phyloP scores from a whole-genome alignment of 1,284 basidiomycete genomes.

The Crucibulum cyathiforme region DNA sequence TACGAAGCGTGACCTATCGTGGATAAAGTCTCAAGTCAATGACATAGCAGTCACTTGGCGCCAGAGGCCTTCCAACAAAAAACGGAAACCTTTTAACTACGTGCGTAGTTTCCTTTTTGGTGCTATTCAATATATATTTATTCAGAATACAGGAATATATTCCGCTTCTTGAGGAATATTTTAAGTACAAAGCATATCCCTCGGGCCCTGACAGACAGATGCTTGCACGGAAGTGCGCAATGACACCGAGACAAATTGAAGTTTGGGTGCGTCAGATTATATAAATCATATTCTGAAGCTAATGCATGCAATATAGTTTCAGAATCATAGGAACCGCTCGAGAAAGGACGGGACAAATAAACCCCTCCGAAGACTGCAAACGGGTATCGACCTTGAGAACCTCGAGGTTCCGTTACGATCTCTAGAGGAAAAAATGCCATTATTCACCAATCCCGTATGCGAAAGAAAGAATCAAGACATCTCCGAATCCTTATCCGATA shows the following conservation, averaged over 20 bases:
- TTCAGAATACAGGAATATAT: slow-evolving; percentile 45
- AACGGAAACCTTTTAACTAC: background rate
- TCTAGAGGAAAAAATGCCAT: slow-evolving; percentile 25
- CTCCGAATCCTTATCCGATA: background rate
- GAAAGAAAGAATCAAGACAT: slow-evolving; percentile 4
- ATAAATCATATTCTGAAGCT: background rate
- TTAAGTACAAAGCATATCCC: slow-evolving; percentile 56
- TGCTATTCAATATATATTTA: too few relatives aligned
- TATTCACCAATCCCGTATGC: slow-evolving; percentile 22
- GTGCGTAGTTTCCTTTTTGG: background rate
- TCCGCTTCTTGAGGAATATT: slow-evolving; percentile 56
- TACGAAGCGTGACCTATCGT: background rate
- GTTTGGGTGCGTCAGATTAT: slow-evolving; percentile 52
- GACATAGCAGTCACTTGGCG: background rate
- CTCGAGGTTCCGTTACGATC: slow-evolving; percentile 18
- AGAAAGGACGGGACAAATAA: slow-evolving; percentile 16
- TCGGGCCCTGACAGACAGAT: slow-evolving; percentile 46
- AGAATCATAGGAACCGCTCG: slow-evolving; percentile 17
- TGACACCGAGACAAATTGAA: slow-evolving; percentile 60
- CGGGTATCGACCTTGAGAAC: slow-evolving; percentile 9
- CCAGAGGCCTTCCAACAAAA: background rate
- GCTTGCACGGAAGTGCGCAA: slow-evolving; percentile 50
- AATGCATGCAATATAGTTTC: slow-evolving; percentile 23
- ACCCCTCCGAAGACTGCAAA: slow-evolving; percentile 9
- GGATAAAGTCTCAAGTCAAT: background rate